Base-by-base conservation (phyloP, 768 basidiomycete genomes). In the Naganishia randhawae region DNA sequence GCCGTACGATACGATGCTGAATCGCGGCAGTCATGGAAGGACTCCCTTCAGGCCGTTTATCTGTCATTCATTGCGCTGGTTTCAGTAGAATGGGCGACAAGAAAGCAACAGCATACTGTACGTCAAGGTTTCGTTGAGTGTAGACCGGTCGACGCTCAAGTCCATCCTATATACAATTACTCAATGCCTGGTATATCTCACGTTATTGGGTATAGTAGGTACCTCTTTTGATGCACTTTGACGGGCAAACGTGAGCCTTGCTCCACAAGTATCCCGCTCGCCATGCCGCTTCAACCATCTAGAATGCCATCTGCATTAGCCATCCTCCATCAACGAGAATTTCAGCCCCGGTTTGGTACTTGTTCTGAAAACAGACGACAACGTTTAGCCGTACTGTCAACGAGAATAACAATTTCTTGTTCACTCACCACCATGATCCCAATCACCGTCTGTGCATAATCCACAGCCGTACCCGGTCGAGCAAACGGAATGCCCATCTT, bases 321-420 rank as follows among this genome's bases (percentile, higher is more conserved):
- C 77, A 78, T 64, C 76, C 77, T 27, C 77, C 77, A 63, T 78
- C 77, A 29, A 78, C 73, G 45, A 76, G 37, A 25, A 77, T 48
- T 42, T 76, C 75, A 14, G 76, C 67, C 9, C 77, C 77, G 8
- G 75, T 76, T 48, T 76, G 64, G 45, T 78, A 78, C 66, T 72
- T 71, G 65, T 78, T 78, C 77, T 76, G 22, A 17, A 1, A 66
- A n/a, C 1, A 19, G 11, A 22, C 29, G 48, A 16, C 50, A 2
- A 25, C 4, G 31, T 27, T 45, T 22, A 13, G 42, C 42, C 29
- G 19, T n/a, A 22, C 4, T 11, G 9, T 66, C 7, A n/a, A 2
- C n/a, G 19, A n/a, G 22, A 37, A 32, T 13, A 48, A 7, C 6
- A 22, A 9, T 27, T 7, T 14, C 1, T 50, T 29, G 22, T 32